Evolutionary conservation across 164 flowering plant genomes (phyloP).

Genomic region (Amborella trichopoda): DNA sequence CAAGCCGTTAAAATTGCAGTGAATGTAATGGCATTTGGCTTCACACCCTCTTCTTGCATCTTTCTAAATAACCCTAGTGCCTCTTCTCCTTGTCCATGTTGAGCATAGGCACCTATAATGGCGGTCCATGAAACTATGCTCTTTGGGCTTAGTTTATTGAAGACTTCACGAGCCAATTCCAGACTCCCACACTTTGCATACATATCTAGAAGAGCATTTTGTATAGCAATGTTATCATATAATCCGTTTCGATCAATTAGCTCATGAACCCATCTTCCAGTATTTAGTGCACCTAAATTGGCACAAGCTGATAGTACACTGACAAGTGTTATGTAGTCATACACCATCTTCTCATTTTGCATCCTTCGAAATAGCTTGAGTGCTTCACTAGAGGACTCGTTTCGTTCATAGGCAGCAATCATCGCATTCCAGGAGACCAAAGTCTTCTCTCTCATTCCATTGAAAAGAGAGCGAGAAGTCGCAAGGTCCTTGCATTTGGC

Average conservation of each 20-base stretch:
- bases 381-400: conserved; percentile 10
- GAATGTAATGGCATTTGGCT: conserved; percentile 22
- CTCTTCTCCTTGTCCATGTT: conserved; percentile 16
- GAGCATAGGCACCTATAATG: conserved; percentile 21
- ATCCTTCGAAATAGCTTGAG: conserved; percentile 22
- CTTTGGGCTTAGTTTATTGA: conserved; percentile 2
- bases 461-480: conserved; percentile 17
- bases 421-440: conserved; percentile 28
- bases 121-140: conserved; percentile 24
- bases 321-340: conserved; percentile 19
- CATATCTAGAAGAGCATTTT: conserved; percentile 50
- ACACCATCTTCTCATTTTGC: conserved; percentile 15
- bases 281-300: conserved; percentile 17
- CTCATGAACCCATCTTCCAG: conserved; percentile 23
- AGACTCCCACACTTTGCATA: conserved; percentile 46
- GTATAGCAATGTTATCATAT: conserved; percentile 10
- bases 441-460: conserved; percentile 11
- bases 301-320: conserved; percentile 32
- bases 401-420: conserved; percentile 25
- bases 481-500: conserved; percentile 19
- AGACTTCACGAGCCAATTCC: conserved; percentile 18
- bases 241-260: conserved; percentile 14
- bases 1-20: conserved; percentile 23
- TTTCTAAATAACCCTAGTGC: conserved; percentile 17
- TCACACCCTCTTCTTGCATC: conserved; percentile 18